These are phyloP conservation scores for Austropuccinia psidii DNA, from an alignment of 1,284 basidiomycete species.

Conservation along the genomic window DNA sequence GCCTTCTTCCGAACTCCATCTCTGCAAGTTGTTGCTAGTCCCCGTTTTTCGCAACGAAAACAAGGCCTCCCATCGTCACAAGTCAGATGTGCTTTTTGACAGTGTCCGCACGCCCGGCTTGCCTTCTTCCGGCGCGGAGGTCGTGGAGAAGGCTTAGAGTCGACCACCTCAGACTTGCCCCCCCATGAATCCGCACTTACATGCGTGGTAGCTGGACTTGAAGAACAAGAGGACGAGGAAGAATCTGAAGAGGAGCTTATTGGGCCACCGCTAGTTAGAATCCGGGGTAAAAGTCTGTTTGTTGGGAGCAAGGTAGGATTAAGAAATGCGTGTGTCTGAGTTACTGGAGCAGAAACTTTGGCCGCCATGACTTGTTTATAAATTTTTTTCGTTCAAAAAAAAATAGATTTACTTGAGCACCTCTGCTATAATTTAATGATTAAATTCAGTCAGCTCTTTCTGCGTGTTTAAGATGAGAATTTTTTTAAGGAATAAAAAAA, in stretches of 20 bases:
- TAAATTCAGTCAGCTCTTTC: too few species aligned
- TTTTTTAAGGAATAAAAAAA: too few species aligned
- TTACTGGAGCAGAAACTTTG: conserved; percentile 14
- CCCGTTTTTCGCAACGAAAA: conserved; percentile 87
- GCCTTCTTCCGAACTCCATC: conserved; percentile 97
- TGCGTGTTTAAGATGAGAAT: too few species aligned
- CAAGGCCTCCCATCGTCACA: conserved; percentile 96
- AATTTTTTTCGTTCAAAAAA: too few species aligned
- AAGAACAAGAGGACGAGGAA: conserved; percentile 7
- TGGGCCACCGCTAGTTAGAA: conserved; percentile 5
- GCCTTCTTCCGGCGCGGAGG: conserved; percentile 61
- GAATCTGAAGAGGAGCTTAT: not conserved
- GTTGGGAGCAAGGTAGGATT: conserved; percentile 13
- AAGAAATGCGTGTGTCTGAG: conserved; percentile 10
- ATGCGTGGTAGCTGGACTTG: conserved; percentile 23
- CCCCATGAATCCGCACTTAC: conserved; percentile 41
- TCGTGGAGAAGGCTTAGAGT: conserved; percentile 40
- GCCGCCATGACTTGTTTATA: too few species aligned
- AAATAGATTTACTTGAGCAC: too few species aligned
- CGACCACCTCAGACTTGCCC: conserved; percentile 42
- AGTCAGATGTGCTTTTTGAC: conserved; percentile 87
- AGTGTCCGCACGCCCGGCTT: conserved; percentile 83
- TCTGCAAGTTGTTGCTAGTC: conserved; percentile 75
- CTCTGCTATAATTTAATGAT: too few species aligned
- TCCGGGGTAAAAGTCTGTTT: conserved; percentile 4